Conservation (phyloP, 2,329 filamentous ascomycete species). For the Mollisia scopiformis region DNA sequence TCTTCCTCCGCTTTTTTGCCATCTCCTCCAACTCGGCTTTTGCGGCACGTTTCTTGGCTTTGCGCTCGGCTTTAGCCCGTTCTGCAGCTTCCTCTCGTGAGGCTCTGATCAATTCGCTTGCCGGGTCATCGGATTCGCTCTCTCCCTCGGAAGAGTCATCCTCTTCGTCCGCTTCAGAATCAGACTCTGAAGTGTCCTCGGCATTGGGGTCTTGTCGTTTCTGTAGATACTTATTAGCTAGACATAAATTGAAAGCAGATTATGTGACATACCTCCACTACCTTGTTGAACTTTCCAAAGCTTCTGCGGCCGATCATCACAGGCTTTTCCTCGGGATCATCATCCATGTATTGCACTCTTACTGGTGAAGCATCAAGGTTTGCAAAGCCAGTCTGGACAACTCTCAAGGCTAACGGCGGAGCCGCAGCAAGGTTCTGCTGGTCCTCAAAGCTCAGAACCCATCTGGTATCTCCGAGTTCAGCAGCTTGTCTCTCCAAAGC, state of each 20-base stretch:
- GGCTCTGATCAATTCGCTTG: constrained; percentile 47
- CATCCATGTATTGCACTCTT: constrained; percentile 19
- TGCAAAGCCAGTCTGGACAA: constrained; percentile 65
- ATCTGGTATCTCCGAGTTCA: constrained; percentile 71
- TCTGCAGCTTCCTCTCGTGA: constrained; percentile 47
- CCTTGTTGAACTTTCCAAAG: constrained; percentile 51
- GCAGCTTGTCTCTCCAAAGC: constrained; percentile 64
- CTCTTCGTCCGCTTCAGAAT: constrained; percentile 36
- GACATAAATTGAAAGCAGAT: background rate
- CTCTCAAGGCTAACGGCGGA: constrained; percentile 46
- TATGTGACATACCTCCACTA: constrained; percentile 36
- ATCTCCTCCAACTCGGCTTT: constrained; percentile 52
- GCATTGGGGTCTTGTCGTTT: constrained; percentile 42
- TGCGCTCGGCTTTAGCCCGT: constrained; percentile 45
- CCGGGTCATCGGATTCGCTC: constrained; percentile 44
- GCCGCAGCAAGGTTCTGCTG: constrained; percentile 32
- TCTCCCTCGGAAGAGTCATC: constrained; percentile 32
- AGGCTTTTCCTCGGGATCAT: constrained; percentile 37
- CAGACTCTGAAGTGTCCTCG: constrained; percentile 40
- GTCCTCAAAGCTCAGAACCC: constrained; percentile 67
- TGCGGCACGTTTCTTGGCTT: constrained; percentile 51
- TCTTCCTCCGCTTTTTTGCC: constrained; percentile 63
- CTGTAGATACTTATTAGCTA: constrained; percentile 27
- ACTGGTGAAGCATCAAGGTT: constrained; percentile 44
- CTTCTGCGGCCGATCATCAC: constrained; percentile 46